Evolutionary conservation across 2,329 filamentous ascomycete genomes (phyloP), one percentile per base, ranked within the genome.

Genomic region (Endocalyx cinctus): DNA sequence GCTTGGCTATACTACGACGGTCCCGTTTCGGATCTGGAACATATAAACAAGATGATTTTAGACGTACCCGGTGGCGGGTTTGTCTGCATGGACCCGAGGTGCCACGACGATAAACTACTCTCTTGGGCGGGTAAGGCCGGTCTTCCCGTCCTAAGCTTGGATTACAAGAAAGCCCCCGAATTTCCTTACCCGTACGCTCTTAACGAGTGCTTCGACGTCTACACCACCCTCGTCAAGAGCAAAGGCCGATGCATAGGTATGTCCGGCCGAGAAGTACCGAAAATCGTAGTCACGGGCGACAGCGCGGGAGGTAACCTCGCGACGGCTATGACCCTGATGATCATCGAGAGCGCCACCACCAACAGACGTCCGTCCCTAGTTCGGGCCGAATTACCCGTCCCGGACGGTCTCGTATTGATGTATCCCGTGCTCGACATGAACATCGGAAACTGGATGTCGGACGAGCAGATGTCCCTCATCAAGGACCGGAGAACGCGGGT

Each of bases 381-480:
- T 11, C 71, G 79, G 42, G 64, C 64, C 14, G 67, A 78, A 3
- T 68, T 95, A 5, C 83, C 88, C 1, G 57, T 75, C 0, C 92
- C 92, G 0, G 83, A 85, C 33, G 90, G 88, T 0, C 62, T 97
- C 6, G 72, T 97, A 1, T 70, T 95, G 30, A 80, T 94, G 38
- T 98, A 98, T 51, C 92, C 92, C 1, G 82, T 83, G 0, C 66
- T 98, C 38, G 92, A 97, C 52, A 88, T 97, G 84, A 96, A 94
- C 52, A 97, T 97, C 45, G 87, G 87, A 23, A 96, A 89, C 59
- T 98, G 92, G 92, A 97, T 98, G 89, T 89, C 87, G 1, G 90
- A 97, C 50, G 90, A 97, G 58, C 89, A 98, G 57, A 94, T 97
- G 87, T 79, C 87, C 0, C 66, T 98, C 40, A 94, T 98, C 43